phyloP scores from a whole-genome alignment of 371 early-diverging fungal species.

The Mucor piriformis region DNA sequence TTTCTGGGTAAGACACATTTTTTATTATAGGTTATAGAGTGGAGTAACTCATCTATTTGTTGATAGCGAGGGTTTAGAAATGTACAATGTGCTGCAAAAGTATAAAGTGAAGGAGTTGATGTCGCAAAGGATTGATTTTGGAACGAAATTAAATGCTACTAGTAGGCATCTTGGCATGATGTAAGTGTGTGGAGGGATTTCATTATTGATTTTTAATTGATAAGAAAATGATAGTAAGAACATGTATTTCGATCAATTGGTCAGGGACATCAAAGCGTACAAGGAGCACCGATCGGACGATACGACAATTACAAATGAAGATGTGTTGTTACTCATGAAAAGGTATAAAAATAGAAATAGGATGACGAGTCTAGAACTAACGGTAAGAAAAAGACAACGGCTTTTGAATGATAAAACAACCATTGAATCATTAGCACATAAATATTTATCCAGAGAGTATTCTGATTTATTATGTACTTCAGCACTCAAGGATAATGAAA shows the following conservation, averaged over 20 bases:
- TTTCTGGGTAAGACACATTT: not conserved
- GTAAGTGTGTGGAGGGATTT: too few relatives aligned
- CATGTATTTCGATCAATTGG: constrained; percentile 12
- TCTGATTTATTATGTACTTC: constrained; percentile 10
- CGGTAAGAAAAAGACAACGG: constrained; percentile 6
- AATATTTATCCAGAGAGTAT: constrained; percentile 19
- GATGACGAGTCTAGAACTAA: not conserved
- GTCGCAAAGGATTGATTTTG: too few relatives aligned
- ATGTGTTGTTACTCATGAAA: constrained; percentile 26
- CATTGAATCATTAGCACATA: constrained; percentile 8
- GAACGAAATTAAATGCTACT: too few relatives aligned
- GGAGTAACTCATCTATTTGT: too few relatives aligned
- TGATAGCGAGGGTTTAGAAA: too few relatives aligned
- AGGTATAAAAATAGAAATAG: constrained; percentile 8
- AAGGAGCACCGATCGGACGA: constrained; percentile 1
- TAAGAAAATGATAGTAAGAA: not conserved
- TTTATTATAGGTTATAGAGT: too few relatives aligned
- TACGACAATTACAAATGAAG: constrained; percentile 7
- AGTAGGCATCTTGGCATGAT: too few relatives aligned
- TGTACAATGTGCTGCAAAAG: too few relatives aligned
- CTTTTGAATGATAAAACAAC: constrained; percentile 1
- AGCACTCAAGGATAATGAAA: constrained; percentile 14
- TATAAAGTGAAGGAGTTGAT: too few relatives aligned
- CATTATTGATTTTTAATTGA: too few relatives aligned
- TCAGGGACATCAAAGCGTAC: constrained; percentile 8